Percentiles rank a stretch among this genome's conserved stretches.
Evolutionary conservation across 805 yeast species (phyloP).

Genomic region (Yarrowia osloensis): DNA sequence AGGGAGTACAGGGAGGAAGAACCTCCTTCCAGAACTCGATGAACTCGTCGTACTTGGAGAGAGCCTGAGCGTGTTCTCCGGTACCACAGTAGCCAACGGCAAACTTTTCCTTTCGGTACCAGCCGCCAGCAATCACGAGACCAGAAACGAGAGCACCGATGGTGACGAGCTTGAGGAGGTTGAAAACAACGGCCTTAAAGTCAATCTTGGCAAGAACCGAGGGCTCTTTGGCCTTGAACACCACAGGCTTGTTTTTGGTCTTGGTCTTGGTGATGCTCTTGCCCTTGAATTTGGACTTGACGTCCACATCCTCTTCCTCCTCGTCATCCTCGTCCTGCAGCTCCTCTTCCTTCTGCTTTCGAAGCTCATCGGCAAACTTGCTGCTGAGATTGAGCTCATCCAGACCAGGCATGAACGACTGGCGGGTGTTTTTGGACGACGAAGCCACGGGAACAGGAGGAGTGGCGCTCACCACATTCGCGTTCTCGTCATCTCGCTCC

Average conservation of each 20-base stretch:
- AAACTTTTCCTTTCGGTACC: conserved; percentile 66
- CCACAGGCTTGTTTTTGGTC: conserved; percentile 25
- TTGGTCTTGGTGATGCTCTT: conserved; percentile 22
- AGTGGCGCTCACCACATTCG: background rate
- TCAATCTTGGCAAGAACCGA: background rate
- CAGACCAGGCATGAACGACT: conserved; percentile 37
- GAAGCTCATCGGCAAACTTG: conserved; percentile 16
- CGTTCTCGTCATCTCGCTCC: conserved; percentile 4
- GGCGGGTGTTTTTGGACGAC: conserved; percentile 30
- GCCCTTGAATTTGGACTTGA: background rate
- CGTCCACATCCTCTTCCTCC: background rate
- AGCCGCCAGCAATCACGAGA: conserved; percentile 49
- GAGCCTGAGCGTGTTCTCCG: conserved; percentile 9
- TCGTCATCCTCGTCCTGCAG: background rate
- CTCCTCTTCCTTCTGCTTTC: conserved; percentile 22
- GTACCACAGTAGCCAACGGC: conserved; percentile 74
- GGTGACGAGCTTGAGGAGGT: conserved; percentile 18
- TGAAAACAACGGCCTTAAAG: conserved; percentile 25
- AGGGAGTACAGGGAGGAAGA: conserved; percentile 67
- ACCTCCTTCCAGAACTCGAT: conserved; percentile 47
- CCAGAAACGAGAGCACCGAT: conserved; percentile 41
- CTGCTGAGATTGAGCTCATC: conserved; percentile 30
- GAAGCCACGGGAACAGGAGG: background rate
- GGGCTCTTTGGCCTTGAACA: conserved; percentile 21
- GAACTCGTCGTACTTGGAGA: conserved; percentile 43